Conservation (phyloP, 1,284 basidiomycete genomes). For the Leccinum solheimii region DNA sequence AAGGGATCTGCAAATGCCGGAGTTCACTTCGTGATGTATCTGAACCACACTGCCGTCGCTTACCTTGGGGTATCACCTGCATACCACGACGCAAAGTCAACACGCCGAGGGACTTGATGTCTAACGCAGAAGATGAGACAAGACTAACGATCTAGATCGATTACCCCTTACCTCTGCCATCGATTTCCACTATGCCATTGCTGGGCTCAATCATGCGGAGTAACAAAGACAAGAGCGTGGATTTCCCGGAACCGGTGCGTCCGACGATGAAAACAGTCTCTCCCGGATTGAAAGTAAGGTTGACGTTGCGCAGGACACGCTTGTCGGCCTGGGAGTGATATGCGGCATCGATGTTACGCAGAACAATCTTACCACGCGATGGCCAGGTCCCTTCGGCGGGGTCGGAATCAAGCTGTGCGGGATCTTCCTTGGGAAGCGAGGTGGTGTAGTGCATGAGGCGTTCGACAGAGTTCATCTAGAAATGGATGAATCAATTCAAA, state of each 20-base stretch:
- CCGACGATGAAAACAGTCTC: slow-evolving; percentile 95
- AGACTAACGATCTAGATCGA: background rate
- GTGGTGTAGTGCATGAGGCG: slow-evolving; percentile 32
- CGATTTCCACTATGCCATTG: slow-evolving; percentile 30
- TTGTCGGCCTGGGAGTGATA: slow-evolving; percentile 81
- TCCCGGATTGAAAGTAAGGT: slow-evolving; percentile 76
- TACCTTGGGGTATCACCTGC: slow-evolving; percentile 34
- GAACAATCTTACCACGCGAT: slow-evolving; percentile 26
- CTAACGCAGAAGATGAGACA: slow-evolving; percentile 5
- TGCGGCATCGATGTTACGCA: slow-evolving; percentile 56
- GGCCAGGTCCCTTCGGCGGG: slow-evolving; percentile 28
- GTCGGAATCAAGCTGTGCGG: slow-evolving; percentile 24
- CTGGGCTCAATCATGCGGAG: slow-evolving; percentile 32
- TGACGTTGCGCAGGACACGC: slow-evolving; percentile 63
- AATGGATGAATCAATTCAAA: slow-evolving; percentile 2
- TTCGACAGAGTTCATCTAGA: slow-evolving; percentile 35
- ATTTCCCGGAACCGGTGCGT: slow-evolving; percentile 89
- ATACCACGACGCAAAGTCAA: slow-evolving; percentile 31
- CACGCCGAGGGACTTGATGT: slow-evolving; percentile 31
- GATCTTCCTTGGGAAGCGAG: slow-evolving; percentile 27
- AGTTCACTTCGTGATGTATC: background rate
- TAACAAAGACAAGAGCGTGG: slow-evolving; percentile 59
- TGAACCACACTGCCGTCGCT: background rate
- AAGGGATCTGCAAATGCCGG: slow-evolving; percentile 26
- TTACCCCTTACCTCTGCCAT: slow-evolving; percentile 26